Evolutionary conservation across 169 alveolate species (phyloP).

Genomic region (Babesia sp.): DNA sequence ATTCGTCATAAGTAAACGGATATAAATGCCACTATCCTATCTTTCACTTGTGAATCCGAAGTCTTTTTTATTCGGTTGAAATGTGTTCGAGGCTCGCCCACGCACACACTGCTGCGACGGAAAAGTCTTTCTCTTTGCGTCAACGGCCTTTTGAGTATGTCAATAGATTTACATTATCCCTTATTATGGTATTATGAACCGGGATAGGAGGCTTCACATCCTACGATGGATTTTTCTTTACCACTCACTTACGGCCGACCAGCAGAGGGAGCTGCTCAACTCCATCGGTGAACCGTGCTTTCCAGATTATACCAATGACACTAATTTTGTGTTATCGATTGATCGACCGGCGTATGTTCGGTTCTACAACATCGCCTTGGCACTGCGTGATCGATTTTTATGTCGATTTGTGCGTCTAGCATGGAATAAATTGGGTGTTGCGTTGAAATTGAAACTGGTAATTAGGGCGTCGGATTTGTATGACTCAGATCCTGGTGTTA

Average conservation of each 20-base stretch:
- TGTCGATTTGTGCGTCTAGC: constrained; percentile 12
- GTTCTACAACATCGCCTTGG: constrained; percentile 24
- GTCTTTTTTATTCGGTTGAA: too few species aligned
- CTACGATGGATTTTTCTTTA: constrained; percentile 51
- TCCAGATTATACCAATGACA: constrained; percentile 1
- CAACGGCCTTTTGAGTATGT: too few species aligned
- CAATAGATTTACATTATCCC: too few species aligned
- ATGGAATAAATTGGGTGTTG: constrained; percentile 32
- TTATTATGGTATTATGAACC: not conserved
- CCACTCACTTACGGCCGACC: constrained; percentile 50
- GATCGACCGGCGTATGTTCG: not conserved
- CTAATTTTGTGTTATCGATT: not conserved
- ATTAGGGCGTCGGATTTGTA: not conserved
- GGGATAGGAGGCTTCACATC: not conserved
- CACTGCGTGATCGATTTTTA: constrained; percentile 16
- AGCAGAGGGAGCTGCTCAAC: constrained; percentile 38
- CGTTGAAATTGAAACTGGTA: constrained; percentile 8
- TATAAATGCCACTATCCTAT: too few species aligned
- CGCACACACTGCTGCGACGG: too few species aligned
- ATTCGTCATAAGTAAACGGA: too few species aligned
- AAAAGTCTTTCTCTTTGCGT: too few species aligned
- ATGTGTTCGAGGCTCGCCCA: too few species aligned
- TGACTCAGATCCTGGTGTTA: not conserved
- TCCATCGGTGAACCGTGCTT: not conserved
- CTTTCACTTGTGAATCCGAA: too few species aligned